Base-by-base conservation (phyloP, 163 green algal species). In the Coccomyxa subellipsoidea region DNA sequence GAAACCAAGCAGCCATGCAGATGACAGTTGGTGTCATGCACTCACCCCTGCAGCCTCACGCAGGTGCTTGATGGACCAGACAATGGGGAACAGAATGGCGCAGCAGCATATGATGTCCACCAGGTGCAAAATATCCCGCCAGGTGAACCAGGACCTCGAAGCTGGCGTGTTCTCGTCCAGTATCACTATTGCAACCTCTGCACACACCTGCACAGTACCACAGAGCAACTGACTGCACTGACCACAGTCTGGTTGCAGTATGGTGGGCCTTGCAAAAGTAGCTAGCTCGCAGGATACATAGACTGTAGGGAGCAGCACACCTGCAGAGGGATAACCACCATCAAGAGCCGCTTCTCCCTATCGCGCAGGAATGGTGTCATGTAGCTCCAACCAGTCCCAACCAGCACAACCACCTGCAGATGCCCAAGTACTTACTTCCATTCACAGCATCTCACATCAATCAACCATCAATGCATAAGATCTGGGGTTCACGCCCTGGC, bases 91-190 rank as follows among this genome's bases (percentile, higher is more conserved):
- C 39, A 99, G 92, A 78, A 99, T 94, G 69, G 94, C 95, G 87
- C 94, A 98, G 91, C 96, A 99, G 95, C 95, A 98, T 66, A 98
- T 88, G 88, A 99, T 98, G 89, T 99, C 96, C n/a, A 98, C 91
- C 47, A 99, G 82, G 89, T 98, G 95, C 87, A 98, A 94, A n/a
- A 99, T 89, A 85, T 98, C 92, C 21, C 87, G 84, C 95, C 96
- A 99, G n/a, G 93, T 96, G 84, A 97, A 94, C 94, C 94, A 99
- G 76, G 91, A 90, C 69, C 77, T 83, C 4, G 89, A 86, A 3
- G 91, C 90, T 25, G 94, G 94, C n/a, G 89, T 95, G 82, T 94
- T 93, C 88, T 98, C 96, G 79, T 97, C 94, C 70, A 96, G 87
- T 75, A 98, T 90, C 47, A 98, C 87, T 81, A 96, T 96, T 12